Evolutionary conservation across 2,329 filamentous ascomycete genomes (phyloP).

Genomic region (Lasiodiplodia theobromae): DNA sequence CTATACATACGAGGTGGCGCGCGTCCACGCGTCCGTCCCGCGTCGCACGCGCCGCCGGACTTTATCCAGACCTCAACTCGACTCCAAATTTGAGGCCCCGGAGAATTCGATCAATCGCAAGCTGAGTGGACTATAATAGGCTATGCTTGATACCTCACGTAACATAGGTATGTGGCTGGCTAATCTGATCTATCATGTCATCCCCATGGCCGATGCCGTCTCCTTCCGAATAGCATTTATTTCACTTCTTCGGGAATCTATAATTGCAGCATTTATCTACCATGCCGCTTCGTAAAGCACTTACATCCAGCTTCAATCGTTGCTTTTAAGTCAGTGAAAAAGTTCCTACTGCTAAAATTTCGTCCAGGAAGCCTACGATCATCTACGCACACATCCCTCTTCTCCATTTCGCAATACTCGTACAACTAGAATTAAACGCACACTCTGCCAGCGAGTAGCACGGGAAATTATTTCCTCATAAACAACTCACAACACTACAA

Average conservation of each 20-base stretch:
- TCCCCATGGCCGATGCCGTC: background rate
- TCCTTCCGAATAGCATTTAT: background rate
- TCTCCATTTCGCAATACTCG: background rate
- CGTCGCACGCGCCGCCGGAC: constrained; percentile 16
- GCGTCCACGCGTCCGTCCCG: constrained; percentile 15
- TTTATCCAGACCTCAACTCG: constrained; percentile 22
- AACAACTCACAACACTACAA: background rate
- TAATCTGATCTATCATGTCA: background rate
- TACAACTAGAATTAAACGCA: background rate
- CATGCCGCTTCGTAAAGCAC: background rate
- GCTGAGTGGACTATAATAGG: background rate
- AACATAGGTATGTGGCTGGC: background rate
- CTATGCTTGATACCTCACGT: background rate
- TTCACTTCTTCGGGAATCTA: background rate
- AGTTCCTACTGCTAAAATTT: background rate
- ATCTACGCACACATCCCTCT: background rate
- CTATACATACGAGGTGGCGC: constrained; percentile 2
- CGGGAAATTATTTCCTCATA: background rate
- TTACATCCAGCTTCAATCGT: background rate
- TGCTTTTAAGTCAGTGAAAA: background rate
- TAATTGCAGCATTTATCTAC: background rate
- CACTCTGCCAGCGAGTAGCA: background rate
- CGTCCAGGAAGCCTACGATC: background rate
- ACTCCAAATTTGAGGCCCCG: background rate
- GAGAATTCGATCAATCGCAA: background rate